Percentiles rank a stretch among this genome's conserved stretches.
Conservation (phyloP, 2,329 filamentous ascomycete species). For the Hypoxylon sp. region DNA sequence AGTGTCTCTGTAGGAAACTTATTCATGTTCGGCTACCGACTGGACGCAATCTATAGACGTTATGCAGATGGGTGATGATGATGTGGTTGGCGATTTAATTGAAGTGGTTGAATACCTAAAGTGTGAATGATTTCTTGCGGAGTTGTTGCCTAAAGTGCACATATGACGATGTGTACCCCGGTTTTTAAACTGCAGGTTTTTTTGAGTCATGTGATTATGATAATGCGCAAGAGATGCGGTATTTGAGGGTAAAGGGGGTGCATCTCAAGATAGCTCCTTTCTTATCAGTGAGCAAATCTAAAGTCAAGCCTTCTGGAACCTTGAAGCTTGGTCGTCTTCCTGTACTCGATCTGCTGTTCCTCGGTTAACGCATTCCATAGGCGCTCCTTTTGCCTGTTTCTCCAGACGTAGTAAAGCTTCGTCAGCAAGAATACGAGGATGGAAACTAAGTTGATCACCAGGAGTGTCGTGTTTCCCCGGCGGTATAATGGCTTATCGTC, state of each 20-base stretch:
- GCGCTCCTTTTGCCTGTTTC: slow-evolving; percentile 64
- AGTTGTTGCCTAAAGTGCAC: too few species aligned
- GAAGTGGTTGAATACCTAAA: background rate
- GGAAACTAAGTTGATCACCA: slow-evolving; percentile 65
- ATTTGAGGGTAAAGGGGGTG: too few species aligned
- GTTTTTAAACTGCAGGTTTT: too few species aligned
- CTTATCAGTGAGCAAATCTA: slow-evolving; percentile 37
- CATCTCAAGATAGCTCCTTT: background rate
- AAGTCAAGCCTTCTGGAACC: slow-evolving; percentile 44
- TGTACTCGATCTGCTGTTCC: slow-evolving; percentile 65
- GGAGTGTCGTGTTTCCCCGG: slow-evolving; percentile 67
- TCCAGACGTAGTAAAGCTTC: slow-evolving; percentile 67
- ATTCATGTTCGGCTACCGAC: slow-evolving; percentile 4
- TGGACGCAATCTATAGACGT: too few species aligned
- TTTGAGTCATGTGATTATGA: too few species aligned
- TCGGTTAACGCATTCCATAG: slow-evolving; percentile 65
- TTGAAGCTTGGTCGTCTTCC: slow-evolving; percentile 44
- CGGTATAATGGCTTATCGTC: slow-evolving; percentile 69
- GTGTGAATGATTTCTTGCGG: background rate
- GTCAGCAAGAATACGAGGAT: slow-evolving; percentile 66
- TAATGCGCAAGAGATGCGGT: too few species aligned
- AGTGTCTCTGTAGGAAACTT: slow-evolving; percentile 7
- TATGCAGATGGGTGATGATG: background rate
- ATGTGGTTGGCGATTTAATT: background rate
- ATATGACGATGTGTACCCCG: too few species aligned